Percentiles rank a stretch among this genome's conserved stretches.
Evolutionary conservation across 2,329 filamentous ascomycete genomes (phyloP).

Genomic region (Colletotrichum filicis): DNA sequence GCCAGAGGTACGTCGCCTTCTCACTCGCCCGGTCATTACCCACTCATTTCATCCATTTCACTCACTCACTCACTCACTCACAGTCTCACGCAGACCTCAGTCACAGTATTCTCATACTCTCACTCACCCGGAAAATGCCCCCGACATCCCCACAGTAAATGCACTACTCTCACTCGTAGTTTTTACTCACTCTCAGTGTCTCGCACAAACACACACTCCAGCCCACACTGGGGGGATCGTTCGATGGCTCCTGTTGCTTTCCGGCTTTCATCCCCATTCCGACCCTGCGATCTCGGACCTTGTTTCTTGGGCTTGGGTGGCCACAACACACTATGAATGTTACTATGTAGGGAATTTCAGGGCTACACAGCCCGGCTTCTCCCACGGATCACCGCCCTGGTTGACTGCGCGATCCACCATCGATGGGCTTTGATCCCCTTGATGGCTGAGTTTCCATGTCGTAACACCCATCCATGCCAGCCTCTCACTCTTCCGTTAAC

Average conservation of each 20-base stretch:
- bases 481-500: background rate
- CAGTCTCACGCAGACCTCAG: no score
- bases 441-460: constrained; percentile 15
- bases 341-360: background rate
- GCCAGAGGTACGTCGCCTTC: background rate
- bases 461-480: constrained; percentile 5
- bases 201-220: background rate
- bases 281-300: constrained; percentile 30
- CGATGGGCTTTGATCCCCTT: background rate
- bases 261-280: background rate
- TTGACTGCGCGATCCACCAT: constrained; percentile 18
- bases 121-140: background rate
- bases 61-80: background rate
- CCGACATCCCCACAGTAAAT: background rate
- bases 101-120: background rate
- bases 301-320: background rate
- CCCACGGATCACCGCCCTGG: constrained; percentile 17
- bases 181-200: background rate
- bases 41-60: background rate
- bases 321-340: background rate
- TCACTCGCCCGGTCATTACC: background rate
- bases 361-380: constrained; percentile 26
- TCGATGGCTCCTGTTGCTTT: constrained; percentile 22
- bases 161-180: background rate
- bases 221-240: constrained; percentile 23